A percentile compares a stretch with the other conserved stretches of the same genome.
Conservation (phyloP, 768 basidiomycete genomes). For the Podaxis sp. region DNA sequence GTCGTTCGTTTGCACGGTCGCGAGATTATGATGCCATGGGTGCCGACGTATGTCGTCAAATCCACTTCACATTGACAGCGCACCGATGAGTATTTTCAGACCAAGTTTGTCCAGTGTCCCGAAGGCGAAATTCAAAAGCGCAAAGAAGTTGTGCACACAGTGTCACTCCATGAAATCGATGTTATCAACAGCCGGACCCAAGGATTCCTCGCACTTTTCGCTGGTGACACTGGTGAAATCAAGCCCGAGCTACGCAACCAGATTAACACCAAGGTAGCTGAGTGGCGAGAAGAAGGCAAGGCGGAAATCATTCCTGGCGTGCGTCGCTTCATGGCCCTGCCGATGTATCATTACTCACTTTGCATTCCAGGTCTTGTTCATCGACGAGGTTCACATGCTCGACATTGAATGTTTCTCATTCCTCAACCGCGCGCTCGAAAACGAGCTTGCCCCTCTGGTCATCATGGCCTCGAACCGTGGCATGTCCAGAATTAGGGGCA, state of each 20-base stretch:
- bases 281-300: conserved; percentile 99
- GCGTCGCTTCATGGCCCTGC: conserved; percentile 22
- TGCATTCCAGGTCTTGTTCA: conserved; percentile 79
- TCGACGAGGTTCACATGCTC: conserved; percentile 99
- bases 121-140: conserved; percentile 98
- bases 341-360: neutral
- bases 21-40: conserved; percentile 99
- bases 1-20: conserved; percentile 93
- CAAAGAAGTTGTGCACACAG: conserved; percentile 96
- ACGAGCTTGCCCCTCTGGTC: conserved; percentile 89
- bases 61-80: conserved; percentile 5
- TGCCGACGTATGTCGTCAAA: conserved; percentile 71
- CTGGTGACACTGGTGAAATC: conserved; percentile 98
- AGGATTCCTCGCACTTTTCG: conserved; percentile 93
- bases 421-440: conserved; percentile 93
- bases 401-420: conserved; percentile 99
- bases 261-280: conserved; percentile 94
- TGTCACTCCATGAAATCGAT: conserved; percentile 97
- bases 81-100: conserved; percentile 42
- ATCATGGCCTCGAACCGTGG: conserved; percentile 99
- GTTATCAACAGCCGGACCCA: conserved; percentile 99
- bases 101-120: conserved; percentile 96
- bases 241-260: conserved; percentile 95
- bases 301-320: conserved; percentile 97
- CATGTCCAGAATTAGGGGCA: conserved; percentile 91